Evolutionary conservation across 176 grass and related monocot species (phyloP).

Genomic region (Cocos nucifera): DNA sequence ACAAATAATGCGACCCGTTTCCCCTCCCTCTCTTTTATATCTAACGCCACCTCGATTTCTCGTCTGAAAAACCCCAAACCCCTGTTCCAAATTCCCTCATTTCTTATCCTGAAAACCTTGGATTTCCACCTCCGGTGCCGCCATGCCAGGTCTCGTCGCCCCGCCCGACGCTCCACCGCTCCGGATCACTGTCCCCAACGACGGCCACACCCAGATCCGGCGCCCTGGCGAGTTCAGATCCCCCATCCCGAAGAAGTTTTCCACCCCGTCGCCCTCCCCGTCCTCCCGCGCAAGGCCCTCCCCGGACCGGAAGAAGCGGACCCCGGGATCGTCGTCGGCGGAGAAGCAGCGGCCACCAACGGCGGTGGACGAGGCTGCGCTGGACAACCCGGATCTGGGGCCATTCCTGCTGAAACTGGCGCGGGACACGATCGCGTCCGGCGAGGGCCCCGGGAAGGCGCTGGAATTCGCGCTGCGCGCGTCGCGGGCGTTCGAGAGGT

Average conservation of each 20-base stretch:
- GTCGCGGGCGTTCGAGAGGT: constrained; percentile 59
- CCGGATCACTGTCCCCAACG: constrained; percentile 19
- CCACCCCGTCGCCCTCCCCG: constrained; percentile 41
- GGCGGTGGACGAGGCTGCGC: constrained; percentile 45
- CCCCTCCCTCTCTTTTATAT: no score
- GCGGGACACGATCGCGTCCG: constrained; percentile 77
- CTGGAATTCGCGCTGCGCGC: constrained; percentile 84
- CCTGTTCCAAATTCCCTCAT: no score
- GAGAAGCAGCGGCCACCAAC: not conserved
- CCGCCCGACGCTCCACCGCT: constrained; percentile 24
- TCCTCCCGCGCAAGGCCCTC: constrained; percentile 25
- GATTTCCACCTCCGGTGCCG: not conserved
- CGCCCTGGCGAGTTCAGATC: constrained; percentile 18
- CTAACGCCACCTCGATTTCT: no score
- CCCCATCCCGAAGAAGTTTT: constrained; percentile 31
- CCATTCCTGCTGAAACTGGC: constrained; percentile 94
- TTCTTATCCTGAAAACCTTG: not conserved
- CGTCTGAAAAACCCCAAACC: no score
- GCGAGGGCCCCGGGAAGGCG: constrained; percentile 60
- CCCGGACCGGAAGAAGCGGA: constrained; percentile 8
- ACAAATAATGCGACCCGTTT: no score
- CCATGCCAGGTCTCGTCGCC: constrained; percentile 43
- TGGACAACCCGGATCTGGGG: constrained; percentile 99
- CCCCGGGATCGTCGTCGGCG: not conserved
- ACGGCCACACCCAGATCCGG: constrained; percentile 1